Base-by-base conservation (phyloP, 2,329 filamentous ascomycete genomes). In the Trichoderma cornu-damae region DNA sequence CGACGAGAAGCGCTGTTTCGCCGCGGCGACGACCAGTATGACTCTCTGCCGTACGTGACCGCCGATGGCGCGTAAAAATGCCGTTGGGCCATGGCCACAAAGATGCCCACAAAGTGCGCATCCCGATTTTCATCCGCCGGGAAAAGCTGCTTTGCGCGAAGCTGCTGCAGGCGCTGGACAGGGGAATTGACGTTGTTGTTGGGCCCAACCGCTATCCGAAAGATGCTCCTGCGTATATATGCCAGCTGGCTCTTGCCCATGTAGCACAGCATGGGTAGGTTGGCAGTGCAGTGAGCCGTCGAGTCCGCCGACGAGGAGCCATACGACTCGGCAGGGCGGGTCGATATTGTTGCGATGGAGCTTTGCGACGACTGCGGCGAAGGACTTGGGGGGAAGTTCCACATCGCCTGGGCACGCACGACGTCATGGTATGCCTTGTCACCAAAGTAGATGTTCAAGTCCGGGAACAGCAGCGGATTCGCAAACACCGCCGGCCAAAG, bases 61-160 rank as follows among this genome's bases (percentile, higher is more conserved):
- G 59, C 30, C 14, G 66, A 68, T 16, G 40, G 32, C 8, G 60
- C 61, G 63, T 84, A 83, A 57, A 80, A 80, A 46, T 79, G 74
- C 7, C 74, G 72, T 62, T 85, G 82, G 6, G 82, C 82, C 77
- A 84, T 80, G 46, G 78, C 77, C 11, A 85, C 62, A 57, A 84
- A 77, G 42, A 77, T 73, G 18, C 75, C 79, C 4, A 80, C 70
- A 34, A 83, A 71, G 57, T 80, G 77, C 0, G 77, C 71, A 62
- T 85, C 81, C 47, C 80, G 76, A 48, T 83, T 75, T 2, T 67
- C 60, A 48, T 83, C 73, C 2, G 68, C 65, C 0, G 82, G 81
- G 3, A 77, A 58, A 3, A 83, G 69, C 46, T 70, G 68, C 63
- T 76, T 79, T 4, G 75, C 73, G 1, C 79, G 75, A 12, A 79